A percentile compares a stretch with the other conserved stretches of the same genome.
Conservation (phyloP, 495 filamentous ascomycete genomes). For the Penicillium dipodomyicola region DNA sequence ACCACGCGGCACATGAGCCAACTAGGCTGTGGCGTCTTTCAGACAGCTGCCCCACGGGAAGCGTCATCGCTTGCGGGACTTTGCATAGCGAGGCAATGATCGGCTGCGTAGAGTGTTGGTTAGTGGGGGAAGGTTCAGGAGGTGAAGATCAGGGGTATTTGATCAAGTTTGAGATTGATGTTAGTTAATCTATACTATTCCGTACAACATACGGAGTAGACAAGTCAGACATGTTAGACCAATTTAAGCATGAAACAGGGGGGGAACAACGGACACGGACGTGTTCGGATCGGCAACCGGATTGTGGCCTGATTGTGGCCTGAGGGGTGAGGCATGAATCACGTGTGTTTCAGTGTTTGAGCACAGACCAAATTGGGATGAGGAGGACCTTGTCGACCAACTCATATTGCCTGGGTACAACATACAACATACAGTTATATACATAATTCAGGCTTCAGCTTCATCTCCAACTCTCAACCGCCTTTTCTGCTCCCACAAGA, state of each 20-base stretch:
- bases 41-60: conserved; percentile 24
- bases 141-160: conserved; percentile 12
- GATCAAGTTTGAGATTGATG: neutral
- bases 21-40: conserved; percentile 22
- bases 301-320: neutral
- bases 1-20: conserved; percentile 31
- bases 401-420: neutral
- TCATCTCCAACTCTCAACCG: neutral
- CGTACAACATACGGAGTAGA: neutral
- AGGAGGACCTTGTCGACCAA: neutral
- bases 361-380: neutral
- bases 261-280: neutral
- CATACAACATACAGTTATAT: neutral
- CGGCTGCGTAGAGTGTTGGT: conserved; percentile 11
- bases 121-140: conserved; percentile 11
- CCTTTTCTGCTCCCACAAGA: conserved; percentile 15
- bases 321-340: neutral
- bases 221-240: neutral
- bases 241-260: conserved; percentile 6
- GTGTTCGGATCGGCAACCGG: neutral
- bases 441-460: neutral
- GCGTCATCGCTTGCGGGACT: conserved; percentile 32
- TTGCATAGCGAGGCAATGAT: conserved; percentile 20
- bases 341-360: neutral
- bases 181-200: neutral